Conservation (phyloP, 2,329 filamentous ascomycete genomes). For the Colletotrichum siamense region DNA sequence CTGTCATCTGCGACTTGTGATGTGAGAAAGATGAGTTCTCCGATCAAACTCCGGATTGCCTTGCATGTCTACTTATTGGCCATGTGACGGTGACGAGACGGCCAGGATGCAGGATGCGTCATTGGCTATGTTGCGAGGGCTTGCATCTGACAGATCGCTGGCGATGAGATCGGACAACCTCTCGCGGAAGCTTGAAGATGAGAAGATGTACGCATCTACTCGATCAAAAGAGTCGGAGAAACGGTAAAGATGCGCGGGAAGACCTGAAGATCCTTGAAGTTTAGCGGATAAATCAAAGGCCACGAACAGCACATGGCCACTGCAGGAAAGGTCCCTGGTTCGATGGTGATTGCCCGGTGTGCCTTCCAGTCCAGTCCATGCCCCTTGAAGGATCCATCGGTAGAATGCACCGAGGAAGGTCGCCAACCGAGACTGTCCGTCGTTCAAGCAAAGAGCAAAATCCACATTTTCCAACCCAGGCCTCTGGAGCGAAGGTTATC, state of each 20-base stretch:
- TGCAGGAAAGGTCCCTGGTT: not conserved
- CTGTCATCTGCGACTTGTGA: not conserved
- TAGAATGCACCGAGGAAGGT: not conserved
- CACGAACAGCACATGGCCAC: not conserved
- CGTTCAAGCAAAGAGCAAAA: not conserved
- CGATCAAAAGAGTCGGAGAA: not conserved
- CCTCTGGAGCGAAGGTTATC: not conserved
- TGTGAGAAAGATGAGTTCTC: not conserved
- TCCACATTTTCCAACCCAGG: not conserved
- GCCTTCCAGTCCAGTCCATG: not conserved
- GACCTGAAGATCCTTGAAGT: not conserved
- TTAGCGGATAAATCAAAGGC: constrained; percentile 7
- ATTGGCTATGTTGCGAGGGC: not conserved
- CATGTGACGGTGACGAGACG: constrained; percentile 1
- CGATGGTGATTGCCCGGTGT: not conserved
- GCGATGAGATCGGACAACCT: not conserved
- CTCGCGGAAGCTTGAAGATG: not conserved
- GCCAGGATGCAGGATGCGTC: not conserved
- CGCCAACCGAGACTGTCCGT: not conserved
- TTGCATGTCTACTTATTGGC: not conserved
- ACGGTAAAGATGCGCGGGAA: not conserved
- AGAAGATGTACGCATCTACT: not conserved
- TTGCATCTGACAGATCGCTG: not conserved
- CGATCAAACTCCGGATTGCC: not conserved
- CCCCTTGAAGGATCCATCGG: not conserved